Evolutionary conservation across 495 filamentous ascomycete genomes (phyloP), one percentile per base, ranked within the genome.

Genomic region (Cercophora sp.): DNA sequence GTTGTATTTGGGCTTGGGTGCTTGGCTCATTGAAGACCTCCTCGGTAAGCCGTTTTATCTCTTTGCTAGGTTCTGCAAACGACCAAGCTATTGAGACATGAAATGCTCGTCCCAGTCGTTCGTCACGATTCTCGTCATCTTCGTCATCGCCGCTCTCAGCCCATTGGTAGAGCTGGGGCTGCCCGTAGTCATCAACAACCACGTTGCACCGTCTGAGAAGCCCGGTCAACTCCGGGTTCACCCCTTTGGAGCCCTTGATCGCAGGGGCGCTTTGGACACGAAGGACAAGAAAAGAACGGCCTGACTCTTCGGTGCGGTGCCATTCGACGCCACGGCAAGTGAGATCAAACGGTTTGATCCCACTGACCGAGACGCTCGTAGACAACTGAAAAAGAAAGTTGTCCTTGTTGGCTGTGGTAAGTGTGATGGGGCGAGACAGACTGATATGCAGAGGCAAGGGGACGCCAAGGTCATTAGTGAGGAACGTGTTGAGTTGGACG

Each of bases 381-480:
- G 24, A 72, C 35, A 84, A 47, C 0, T 63, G 55, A 11, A 77
- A 68, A 2, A 84, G 67, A 55, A 94, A 94, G 1, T 50, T 44
- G 18, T 84, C 79, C 19, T 84, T 83, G 58, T 88, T 79, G 20
- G 79, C 71, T 0, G 86, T 87, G 48, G 70, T 67, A 3, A 96
- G 78, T 18, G 79, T 70, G 18, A 94, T 66, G 2, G 91, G 83
- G 8, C 85, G 71, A 8, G 93, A 96, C 8, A 98, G 76, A 59
- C 89, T 95, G 60, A 98, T 81, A 69, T 98, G 93, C 19, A 98
- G 78, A 3, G 91, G 91, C 44, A 86, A 74, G n/a, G 86, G 83
- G 8, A 81, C 80, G 32, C 82, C 88, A 0, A 96, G 80, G 47
- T 92, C 87, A 50, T 83, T 90, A 19, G 73, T 76, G 3, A 96